Evolutionary conservation across 176 grass and related monocot species (phyloP).

Genomic region (Cenchrus americanus): DNA sequence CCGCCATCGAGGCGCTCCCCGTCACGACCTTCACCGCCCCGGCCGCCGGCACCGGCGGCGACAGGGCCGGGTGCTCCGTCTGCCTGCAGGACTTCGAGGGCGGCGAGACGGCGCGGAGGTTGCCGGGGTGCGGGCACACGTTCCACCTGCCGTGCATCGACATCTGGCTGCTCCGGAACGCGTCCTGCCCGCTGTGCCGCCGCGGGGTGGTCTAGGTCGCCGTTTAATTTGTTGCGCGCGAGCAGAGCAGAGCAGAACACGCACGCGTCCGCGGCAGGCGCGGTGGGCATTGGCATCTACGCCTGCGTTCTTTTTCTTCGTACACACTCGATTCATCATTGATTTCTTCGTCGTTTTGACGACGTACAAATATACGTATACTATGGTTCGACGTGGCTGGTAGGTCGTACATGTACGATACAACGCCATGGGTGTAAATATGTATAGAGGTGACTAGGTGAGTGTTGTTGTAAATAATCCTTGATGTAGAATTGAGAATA

Average conservation of each 20-base stretch:
- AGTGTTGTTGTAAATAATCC: neutral
- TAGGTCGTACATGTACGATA: no score
- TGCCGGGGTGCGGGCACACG: constrained; percentile 73
- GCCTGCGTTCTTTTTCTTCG: no score
- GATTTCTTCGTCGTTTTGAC: neutral
- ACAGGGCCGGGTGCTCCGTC: constrained; percentile 59
- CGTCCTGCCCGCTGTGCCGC: constrained; percentile 73
- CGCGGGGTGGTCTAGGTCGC: constrained; percentile 47
- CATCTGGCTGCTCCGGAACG: constrained; percentile 69
- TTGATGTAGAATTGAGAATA: neutral
- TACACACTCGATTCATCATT: neutral
- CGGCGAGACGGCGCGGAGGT: constrained; percentile 53
- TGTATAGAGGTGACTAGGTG: neutral
- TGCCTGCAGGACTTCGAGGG: constrained; percentile 86
- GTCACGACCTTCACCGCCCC: constrained; percentile 35
- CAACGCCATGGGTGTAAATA: neutral
- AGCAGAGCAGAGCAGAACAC: no score
- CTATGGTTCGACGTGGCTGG: neutral
- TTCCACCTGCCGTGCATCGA: constrained; percentile 81
- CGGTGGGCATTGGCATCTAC: neutral
- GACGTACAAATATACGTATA: neutral
- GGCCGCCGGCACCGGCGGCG: constrained; percentile 12
- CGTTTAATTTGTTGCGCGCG: neutral
- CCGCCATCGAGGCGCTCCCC: constrained; percentile 64
- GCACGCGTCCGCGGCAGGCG: neutral